A percentile compares a stretch with the other conserved stretches of the same genome.
Conservation (phyloP, 352 stramenopile genomes). For the Phytophthora constricta region DNA sequence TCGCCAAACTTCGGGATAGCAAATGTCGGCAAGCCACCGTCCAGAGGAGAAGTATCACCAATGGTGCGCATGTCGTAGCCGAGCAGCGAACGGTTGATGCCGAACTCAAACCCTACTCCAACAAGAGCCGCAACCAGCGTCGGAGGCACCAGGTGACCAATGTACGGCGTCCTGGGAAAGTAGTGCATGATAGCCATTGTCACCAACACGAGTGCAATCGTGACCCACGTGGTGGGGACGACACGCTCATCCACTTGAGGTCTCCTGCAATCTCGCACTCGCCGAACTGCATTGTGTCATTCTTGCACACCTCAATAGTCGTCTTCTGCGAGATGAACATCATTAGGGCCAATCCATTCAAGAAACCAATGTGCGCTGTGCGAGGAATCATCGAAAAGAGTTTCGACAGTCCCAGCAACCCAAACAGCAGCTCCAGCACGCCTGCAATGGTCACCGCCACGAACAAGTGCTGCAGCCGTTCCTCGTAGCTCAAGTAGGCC, state of each 20-base stretch:
- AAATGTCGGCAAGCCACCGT: conserved; percentile 62
- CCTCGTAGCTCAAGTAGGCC: conserved; percentile 60
- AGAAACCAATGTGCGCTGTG: conserved; percentile 96
- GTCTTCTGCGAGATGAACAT: conserved; percentile 95
- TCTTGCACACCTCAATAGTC: conserved; percentile 87
- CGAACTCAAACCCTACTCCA: conserved; percentile 87
- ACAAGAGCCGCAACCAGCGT: conserved; percentile 83
- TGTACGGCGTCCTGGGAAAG: conserved; percentile 64
- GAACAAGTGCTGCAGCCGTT: conserved; percentile 87
- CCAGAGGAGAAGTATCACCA: conserved; percentile 68
- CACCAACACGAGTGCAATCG: conserved; percentile 68
- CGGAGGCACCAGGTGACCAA: conserved; percentile 77
- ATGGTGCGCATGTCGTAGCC: conserved; percentile 82
- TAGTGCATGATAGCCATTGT: conserved; percentile 91
- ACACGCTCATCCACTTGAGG: conserved; percentile 77
- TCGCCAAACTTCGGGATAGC: conserved; percentile 49
- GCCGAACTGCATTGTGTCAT: conserved; percentile 64
- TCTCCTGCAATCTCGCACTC: conserved; percentile 75
- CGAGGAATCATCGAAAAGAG: conserved; percentile 94
- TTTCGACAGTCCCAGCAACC: conserved; percentile 83
- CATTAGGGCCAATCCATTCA: conserved; percentile 95
- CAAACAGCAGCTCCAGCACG: conserved; percentile 86
- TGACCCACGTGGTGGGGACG: conserved; percentile 65
- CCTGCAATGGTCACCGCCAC: conserved; percentile 89
- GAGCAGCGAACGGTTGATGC: conserved; percentile 80